phyloP scores from a whole-genome alignment of 345 rosid species.

The Gossypium sturtianum region DNA sequence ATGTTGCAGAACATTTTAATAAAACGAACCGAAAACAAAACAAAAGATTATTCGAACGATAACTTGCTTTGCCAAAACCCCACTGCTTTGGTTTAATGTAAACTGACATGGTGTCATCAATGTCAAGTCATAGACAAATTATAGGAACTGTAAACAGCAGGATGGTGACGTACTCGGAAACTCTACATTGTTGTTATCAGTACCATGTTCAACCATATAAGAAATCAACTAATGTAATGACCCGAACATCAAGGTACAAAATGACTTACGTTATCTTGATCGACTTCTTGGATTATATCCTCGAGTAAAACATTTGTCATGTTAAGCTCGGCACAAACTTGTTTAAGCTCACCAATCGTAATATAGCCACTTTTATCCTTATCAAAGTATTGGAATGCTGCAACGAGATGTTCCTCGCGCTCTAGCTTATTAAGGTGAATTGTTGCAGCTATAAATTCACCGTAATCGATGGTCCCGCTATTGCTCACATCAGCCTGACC shows the following conservation, averaged over 20 bases:
- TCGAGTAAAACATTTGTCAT: constrained; percentile 84
- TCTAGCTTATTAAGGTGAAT: constrained; percentile 92
- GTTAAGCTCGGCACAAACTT: constrained; percentile 89
- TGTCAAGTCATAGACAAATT: not conserved
- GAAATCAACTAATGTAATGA: constrained; percentile 1
- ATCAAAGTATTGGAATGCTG: constrained; percentile 91
- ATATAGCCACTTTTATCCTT: constrained; percentile 95
- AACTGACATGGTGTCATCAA: not conserved
- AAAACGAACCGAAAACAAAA: not conserved
- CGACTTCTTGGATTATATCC: constrained; percentile 91
- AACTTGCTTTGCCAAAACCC: not conserved
- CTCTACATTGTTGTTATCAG: constrained; percentile 6
- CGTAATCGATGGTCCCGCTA: constrained; percentile 93
- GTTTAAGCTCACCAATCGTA: constrained; percentile 94
- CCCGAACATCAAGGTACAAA: not conserved
- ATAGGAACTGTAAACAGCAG: not conserved
- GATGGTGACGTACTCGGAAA: not conserved
- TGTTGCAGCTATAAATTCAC: constrained; percentile 95
- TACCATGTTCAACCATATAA: not conserved
- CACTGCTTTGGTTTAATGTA: not conserved
- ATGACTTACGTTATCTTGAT: constrained; percentile 86
- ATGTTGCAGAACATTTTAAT: not conserved
- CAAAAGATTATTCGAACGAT: not conserved
- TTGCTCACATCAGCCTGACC: constrained; percentile 94
- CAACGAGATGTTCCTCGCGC: constrained; percentile 95